Evolutionary conservation across 2,329 filamentous ascomycete species (phyloP).

Genomic region (Macrophomina pseudophaseolina): DNA sequence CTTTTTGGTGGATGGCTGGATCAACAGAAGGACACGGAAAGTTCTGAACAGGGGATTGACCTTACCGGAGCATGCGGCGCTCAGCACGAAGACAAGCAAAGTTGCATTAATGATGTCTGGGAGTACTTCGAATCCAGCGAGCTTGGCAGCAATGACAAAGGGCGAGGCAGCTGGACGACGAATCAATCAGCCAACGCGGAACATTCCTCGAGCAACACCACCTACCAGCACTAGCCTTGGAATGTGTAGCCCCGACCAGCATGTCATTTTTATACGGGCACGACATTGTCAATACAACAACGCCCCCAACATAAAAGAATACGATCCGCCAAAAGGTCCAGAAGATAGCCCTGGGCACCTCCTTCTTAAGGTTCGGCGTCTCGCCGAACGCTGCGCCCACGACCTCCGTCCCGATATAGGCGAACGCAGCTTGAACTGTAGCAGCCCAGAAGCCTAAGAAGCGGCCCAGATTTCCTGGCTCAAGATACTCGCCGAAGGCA

Average conservation of each 20-base stretch:
- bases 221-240: constrained; percentile 16
- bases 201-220: not conserved
- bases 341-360: constrained; percentile 73
- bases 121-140: constrained; percentile 50
- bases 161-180: constrained; percentile 57
- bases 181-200: no score
- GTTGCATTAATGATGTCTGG: constrained; percentile 75
- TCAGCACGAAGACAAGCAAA: constrained; percentile 77
- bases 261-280: constrained; percentile 66
- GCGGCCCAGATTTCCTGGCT: constrained; percentile 61
- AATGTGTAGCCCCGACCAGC: constrained; percentile 47
- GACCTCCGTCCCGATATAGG: constrained; percentile 74
- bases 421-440: constrained; percentile 71
- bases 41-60: not conserved
- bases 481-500: constrained; percentile 67
- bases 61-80: constrained; percentile 58
- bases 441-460: constrained; percentile 74
- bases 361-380: constrained; percentile 72
- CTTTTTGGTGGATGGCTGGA: not conserved
- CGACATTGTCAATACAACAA: constrained; percentile 73
- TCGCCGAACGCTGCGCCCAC: constrained; percentile 79
- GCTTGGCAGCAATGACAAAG: constrained; percentile 56
- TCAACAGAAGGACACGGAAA: not conserved
- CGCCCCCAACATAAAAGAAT: constrained; percentile 64
- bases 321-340: constrained; percentile 79